Evolutionary conservation across 805 yeast species (phyloP), one percentile per base, ranked within the genome.

Genomic region (Metschnikowia drakensbergensis): DNA sequence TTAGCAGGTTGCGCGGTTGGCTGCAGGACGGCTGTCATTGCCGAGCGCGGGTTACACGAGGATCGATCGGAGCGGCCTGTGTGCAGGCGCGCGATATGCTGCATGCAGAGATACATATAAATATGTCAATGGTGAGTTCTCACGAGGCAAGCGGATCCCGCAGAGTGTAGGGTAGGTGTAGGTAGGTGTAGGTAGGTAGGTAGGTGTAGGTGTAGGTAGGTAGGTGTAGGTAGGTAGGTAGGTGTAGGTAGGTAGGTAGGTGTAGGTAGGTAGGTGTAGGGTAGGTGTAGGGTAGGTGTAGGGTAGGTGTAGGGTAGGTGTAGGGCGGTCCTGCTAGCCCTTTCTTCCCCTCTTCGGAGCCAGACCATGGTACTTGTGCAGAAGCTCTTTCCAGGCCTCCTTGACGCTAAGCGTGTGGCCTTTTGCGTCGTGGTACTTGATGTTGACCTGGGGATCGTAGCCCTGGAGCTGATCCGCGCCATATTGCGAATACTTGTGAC

Each of bases 291-390:
- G n/a, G n/a, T n/a, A n/a, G n/a, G n/a, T n/a, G n/a, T n/a, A n/a
- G n/a, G n/a, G n/a, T n/a, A n/a, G n/a, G n/a, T n/a, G n/a, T n/a
- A n/a, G n/a, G n/a, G n/a, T n/a, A n/a, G n/a, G n/a, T n/a, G n/a
- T n/a, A n/a, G n/a, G 17, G 17, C 17, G 17, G 17, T 2, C 17
- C 17, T 17, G 17, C 17, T 17, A 17, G 17, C 17, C 17, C 17
- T 2, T 17, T 17, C 17, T 17, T 17, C 17, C 45, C 31, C 46
- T 54, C 25, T 46, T 50, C 5, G 68, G 64, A 3, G 61, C 66
- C 46, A 61, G 69, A 3, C 94, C 95, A 62, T 88, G 96, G 63
- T 87, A 88, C 54, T 82, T 80, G 53, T 85, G 91, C 3, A 94
- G 84, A 41, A 88, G 66, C 51, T 79, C 79, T 66, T 86, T 88